Conservation (phyloP, 352 stramenopile genomes). For the Phytophthora capsici region DNA sequence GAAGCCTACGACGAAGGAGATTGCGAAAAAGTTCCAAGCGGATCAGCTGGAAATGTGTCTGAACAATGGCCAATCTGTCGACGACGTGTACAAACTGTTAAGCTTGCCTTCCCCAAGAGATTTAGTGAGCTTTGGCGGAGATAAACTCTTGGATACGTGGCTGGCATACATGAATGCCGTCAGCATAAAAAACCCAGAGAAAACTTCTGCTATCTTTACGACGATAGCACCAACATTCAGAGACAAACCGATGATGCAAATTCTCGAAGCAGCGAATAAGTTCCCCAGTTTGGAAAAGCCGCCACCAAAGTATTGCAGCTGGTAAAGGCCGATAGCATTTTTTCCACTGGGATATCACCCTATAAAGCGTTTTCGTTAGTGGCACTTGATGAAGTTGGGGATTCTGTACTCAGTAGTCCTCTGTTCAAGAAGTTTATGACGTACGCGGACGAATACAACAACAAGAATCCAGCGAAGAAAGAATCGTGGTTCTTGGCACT, state of each 20-base stretch:
- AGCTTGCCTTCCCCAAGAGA: neutral
- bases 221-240: neutral
- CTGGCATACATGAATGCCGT: neutral
- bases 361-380: too few species aligned
- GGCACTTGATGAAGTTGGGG: neutral
- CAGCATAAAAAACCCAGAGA: neutral
- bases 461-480: neutral
- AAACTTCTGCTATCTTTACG: neutral
- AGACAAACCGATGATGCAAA: neutral
- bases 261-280: neutral
- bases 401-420: neutral
- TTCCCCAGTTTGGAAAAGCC: neutral
- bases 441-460: neutral
- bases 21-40: neutral
- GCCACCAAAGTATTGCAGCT: neutral
- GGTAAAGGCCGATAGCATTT: neutral
- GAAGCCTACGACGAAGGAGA: neutral
- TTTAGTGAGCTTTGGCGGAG: neutral
- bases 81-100: too few species aligned
- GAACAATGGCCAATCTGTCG: too few species aligned
- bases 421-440: neutral
- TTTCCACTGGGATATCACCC: neutral
- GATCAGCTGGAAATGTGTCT: neutral
- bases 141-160: neutral
- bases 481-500: neutral